Evolutionary conservation across 2,329 filamentous ascomycete species (phyloP).

Genomic region (Aspergillus jensenii): DNA sequence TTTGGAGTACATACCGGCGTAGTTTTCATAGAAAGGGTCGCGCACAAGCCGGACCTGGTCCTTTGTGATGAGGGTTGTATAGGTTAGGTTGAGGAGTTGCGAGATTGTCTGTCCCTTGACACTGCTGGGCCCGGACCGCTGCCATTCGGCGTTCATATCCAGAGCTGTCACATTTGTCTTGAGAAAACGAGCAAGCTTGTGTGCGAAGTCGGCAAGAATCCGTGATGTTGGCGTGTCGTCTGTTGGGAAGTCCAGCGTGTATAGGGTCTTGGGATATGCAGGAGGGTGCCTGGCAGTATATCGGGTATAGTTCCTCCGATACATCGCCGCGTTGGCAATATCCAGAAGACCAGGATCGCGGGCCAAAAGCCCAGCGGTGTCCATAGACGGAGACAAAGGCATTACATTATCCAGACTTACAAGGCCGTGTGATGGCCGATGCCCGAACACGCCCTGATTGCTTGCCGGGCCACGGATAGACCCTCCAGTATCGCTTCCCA

Average conservation of each 20-base stretch:
- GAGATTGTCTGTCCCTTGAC: slow-evolving; percentile 31
- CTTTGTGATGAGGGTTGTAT: slow-evolving; percentile 26
- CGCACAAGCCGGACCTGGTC: slow-evolving; percentile 49
- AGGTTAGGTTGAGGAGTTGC: slow-evolving; percentile 24
- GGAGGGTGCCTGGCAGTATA: slow-evolving; percentile 14
- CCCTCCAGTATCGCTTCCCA: slow-evolving; percentile 46
- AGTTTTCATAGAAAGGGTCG: slow-evolving; percentile 52
- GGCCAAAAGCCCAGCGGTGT: slow-evolving; percentile 48
- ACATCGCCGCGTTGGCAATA: slow-evolving; percentile 43
- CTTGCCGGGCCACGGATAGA: slow-evolving; percentile 49
- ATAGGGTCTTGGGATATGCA: slow-evolving; percentile 39
- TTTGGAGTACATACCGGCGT: slow-evolving; percentile 31
- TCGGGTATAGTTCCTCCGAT: slow-evolving; percentile 25
- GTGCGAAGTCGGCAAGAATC: slow-evolving; percentile 44
- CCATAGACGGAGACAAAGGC: slow-evolving; percentile 44
- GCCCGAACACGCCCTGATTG: slow-evolving; percentile 52
- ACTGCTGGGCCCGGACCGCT: slow-evolving; percentile 27
- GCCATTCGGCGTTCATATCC: slow-evolving; percentile 19
- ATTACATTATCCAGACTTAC: slow-evolving; percentile 51
- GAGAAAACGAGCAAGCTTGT: slow-evolving; percentile 45
- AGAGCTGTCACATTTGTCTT: slow-evolving; percentile 12
- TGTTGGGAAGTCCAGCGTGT: slow-evolving; percentile 45
- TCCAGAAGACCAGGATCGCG: slow-evolving; percentile 22
- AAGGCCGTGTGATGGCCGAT: slow-evolving; percentile 49
- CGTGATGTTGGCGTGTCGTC: slow-evolving; percentile 35